Base-by-base conservation (phyloP, 2,329 filamentous ascomycete species). In the Paramyrothecium roridum region DNA sequence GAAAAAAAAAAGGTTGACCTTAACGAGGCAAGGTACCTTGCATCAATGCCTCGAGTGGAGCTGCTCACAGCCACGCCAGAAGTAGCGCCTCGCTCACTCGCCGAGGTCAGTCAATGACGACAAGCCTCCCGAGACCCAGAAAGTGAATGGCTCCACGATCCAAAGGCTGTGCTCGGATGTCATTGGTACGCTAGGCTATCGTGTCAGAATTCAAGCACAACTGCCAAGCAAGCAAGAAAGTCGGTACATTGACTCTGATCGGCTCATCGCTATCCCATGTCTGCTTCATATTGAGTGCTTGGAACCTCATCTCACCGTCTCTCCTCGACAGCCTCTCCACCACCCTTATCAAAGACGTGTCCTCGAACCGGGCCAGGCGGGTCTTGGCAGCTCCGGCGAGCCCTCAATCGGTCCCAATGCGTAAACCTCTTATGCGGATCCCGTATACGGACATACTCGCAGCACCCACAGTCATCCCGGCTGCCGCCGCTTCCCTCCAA, bases 401-500 rank as follows among this genome's bases (percentile, higher is more conserved):
- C 13, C 37, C 37, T 19, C n/a, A 17, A 43, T 16, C 52, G 34
- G 48, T 55, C 56, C 61, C 66, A 61, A 88, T 89, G 85, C 81
- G 81, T 72, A 88, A 84, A 72, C 83, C 88, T 65, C 82, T 91
- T 56, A 87, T 96, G 76, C 87, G 92, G 63, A 96, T 98, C 65
- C 93, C 93, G 56, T 98, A 93, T 70, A 96, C 91, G 67, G 86
- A 90, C 61, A 87, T 90, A 46, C 81, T 97, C 54, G 86, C 93
- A 22, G 77, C 87, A 23, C 89, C 93, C 3, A 82, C 80, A 52
- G 86, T 95, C 68, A 81, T 91, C 57, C 95, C 95, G 3, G 72
- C 80, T 50, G 85, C 83, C 57, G 93, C 93, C 51, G 80, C 78
- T 49, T 88, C 89, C 2, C 69, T 89, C 43, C 71, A 82, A 7